phyloP scores from a whole-genome alignment of 768 basidiomycete species.

The Pleurotus cornucopiae region DNA sequence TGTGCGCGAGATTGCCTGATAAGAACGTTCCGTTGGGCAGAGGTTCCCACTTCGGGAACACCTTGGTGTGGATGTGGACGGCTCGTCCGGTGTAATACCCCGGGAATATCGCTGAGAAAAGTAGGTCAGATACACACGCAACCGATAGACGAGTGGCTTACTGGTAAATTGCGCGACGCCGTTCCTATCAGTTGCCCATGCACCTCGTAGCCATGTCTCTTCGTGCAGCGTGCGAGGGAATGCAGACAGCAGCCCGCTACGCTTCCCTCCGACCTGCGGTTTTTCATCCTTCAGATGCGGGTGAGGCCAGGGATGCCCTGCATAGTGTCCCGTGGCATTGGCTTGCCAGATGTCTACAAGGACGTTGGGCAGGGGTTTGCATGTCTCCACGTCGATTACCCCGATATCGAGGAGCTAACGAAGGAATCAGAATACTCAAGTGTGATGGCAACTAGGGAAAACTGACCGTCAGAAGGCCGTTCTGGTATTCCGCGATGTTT shows the following conservation, averaged over 20 bases:
- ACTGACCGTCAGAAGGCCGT: constrained; percentile 43
- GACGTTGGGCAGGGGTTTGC: constrained; percentile 48
- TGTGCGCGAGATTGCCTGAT: constrained; percentile 39
- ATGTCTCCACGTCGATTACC: constrained; percentile 55
- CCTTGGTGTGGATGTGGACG: constrained; percentile 52
- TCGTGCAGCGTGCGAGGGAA: constrained; percentile 38
- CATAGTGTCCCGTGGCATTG: constrained; percentile 51
- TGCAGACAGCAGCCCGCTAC: constrained; percentile 36
- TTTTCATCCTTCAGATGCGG: constrained; percentile 38
- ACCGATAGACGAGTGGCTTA: constrained; percentile 19
- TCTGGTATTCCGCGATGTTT: constrained; percentile 51
- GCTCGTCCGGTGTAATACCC: constrained; percentile 57
- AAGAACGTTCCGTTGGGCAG: constrained; percentile 41
- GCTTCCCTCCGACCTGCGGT: constrained; percentile 42
- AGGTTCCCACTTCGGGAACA: constrained; percentile 44
- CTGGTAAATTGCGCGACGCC: constrained; percentile 53
- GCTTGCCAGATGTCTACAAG: constrained; percentile 61
- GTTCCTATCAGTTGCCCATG: constrained; percentile 49
- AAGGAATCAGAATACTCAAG: background rate
- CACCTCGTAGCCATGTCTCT: constrained; percentile 49
- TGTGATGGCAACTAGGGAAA: background rate
- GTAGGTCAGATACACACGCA: background rate
- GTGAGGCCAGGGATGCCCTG: constrained; percentile 46
- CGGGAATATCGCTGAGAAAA: constrained; percentile 43
- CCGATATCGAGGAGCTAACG: constrained; percentile 47